These are phyloP conservation scores for Favolaschia claudopus DNA, from an alignment of 768 basidiomycete genomes.

Conservation along the genomic window DNA sequence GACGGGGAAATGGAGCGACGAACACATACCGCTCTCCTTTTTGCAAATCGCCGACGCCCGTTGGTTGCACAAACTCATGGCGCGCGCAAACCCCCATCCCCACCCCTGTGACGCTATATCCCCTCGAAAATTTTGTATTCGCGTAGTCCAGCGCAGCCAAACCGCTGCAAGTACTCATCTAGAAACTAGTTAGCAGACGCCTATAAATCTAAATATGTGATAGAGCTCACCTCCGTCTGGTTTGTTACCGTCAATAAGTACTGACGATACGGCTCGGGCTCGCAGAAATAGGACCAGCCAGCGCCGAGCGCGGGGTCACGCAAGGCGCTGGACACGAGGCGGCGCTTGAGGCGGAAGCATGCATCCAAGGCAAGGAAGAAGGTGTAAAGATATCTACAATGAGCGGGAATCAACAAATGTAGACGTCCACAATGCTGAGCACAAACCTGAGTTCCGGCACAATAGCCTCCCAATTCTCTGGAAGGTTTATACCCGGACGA, in stretches of 20 bases:
- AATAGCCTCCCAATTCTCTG: slow-evolving; percentile 12
- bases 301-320: background rate
- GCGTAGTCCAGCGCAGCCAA: no score
- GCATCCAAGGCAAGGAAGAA: slow-evolving; percentile 27
- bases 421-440: background rate
- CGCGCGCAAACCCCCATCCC: no score
- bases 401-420: background rate
- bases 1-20: background rate
- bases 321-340: background rate
- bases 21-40: slow-evolving; percentile 37
- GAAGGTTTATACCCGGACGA: slow-evolving; percentile 22
- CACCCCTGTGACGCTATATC: no score
- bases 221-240: slow-evolving; percentile 11
- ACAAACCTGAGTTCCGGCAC: background rate
- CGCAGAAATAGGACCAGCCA: slow-evolving; percentile 11
- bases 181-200: slow-evolving; percentile 32
- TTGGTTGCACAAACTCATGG: no score
- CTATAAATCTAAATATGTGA: slow-evolving; percentile 30
- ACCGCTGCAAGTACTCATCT: no score
- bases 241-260: slow-evolving; percentile 31
- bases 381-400: slow-evolving; percentile 15
- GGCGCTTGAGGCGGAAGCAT: slow-evolving; percentile 29
- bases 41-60: slow-evolving; percentile 36
- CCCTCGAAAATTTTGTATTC: no score
- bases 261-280: slow-evolving; percentile 7